phyloP scores from a whole-genome alignment of 2,329 filamentous ascomycete genomes.

The Ophiostoma ulmi region DNA sequence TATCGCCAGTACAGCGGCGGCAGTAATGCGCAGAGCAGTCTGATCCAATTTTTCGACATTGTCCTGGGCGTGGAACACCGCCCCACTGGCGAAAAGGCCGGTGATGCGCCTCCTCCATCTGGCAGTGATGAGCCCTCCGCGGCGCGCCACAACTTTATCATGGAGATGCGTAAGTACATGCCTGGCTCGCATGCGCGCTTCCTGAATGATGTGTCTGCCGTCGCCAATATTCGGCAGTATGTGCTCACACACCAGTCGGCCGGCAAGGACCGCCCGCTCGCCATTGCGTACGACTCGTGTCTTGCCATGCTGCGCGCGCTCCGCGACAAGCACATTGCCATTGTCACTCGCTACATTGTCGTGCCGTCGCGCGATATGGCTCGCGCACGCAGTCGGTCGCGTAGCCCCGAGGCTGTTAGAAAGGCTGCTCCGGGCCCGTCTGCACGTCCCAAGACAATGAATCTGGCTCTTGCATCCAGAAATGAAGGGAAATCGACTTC shows the following conservation, averaged over 20 bases:
- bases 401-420: conserved; percentile 46
- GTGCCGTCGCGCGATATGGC: conserved; percentile 70
- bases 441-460: conserved; percentile 25
- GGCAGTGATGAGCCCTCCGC: conserved; percentile 28
- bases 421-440: conserved; percentile 24
- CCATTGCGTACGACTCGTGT: conserved; percentile 84
- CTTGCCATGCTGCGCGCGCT: conserved; percentile 64
- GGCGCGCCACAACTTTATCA: conserved; percentile 76
- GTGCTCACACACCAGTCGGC: conserved; percentile 54
- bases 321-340: conserved; percentile 91
- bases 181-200: conserved; percentile 87
- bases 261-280: conserved; percentile 57
- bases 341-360: conserved; percentile 94
- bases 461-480: conserved; percentile 22
- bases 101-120: conserved; percentile 31
- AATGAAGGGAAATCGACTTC: conserved; percentile 15
- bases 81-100: conserved; percentile 70
- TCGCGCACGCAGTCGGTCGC: conserved; percentile 57
- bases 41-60: conserved; percentile 97
- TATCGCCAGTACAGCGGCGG: conserved; percentile 88
- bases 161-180: conserved; percentile 97
- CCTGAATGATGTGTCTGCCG: conserved; percentile 68
- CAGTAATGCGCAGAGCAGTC: conserved; percentile 92
- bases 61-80: conserved; percentile 84
- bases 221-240: conserved; percentile 83